A percentile compares a stretch with the other conserved stretches of the same genome.
These are phyloP conservation scores for Clitopilus passeckerianus DNA, from an alignment of 768 basidiomycete species.

Conservation along the genomic window DNA sequence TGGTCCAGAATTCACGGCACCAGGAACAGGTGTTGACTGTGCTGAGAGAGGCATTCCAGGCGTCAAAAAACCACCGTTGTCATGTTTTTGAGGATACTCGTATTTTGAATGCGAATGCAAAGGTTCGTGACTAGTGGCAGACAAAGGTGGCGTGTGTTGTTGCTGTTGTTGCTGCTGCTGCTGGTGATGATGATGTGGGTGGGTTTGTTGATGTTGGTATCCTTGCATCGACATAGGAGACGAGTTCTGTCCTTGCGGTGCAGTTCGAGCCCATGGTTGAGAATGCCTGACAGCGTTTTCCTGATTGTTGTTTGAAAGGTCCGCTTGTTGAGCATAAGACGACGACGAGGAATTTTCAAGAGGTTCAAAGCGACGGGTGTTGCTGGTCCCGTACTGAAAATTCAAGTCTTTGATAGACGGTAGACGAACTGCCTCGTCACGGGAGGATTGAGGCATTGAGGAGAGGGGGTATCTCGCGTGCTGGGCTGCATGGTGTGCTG, in stretches of 20 bases:
- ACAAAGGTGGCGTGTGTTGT: slow-evolving; percentile 44
- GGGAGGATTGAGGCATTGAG: slow-evolving; percentile 27
- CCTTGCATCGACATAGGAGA: slow-evolving; percentile 18
- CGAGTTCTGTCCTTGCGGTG: slow-evolving; percentile 15
- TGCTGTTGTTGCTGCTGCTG: slow-evolving; percentile 37
- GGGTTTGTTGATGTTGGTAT: slow-evolving; percentile 25
- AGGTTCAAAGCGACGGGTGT: slow-evolving; percentile 19
- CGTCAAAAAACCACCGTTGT: slow-evolving; percentile 43
- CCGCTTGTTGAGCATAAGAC: slow-evolving; percentile 15
- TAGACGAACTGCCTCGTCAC: slow-evolving; percentile 47
- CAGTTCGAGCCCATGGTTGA: slow-evolving; percentile 26
- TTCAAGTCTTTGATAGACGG: slow-evolving; percentile 74
- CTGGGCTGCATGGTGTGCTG: slow-evolving; percentile 43
- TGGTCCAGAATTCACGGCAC: slow-evolving; percentile 27
- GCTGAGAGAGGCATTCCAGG: slow-evolving; percentile 42
- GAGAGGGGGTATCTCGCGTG: slow-evolving; percentile 30
- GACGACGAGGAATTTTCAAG: slow-evolving; percentile 20
- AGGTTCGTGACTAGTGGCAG: slow-evolving; percentile 33
- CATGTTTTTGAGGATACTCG: slow-evolving; percentile 44
- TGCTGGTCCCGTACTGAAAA: slow-evolving; percentile 40
- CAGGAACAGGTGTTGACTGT: slow-evolving; percentile 33
- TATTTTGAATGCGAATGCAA: slow-evolving; percentile 23
- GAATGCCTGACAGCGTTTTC: slow-evolving; percentile 28
- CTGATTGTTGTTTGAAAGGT: slow-evolving; percentile 21
- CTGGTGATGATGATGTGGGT: slow-evolving; percentile 40